These are phyloP conservation scores for Claviceps citrina DNA, from an alignment of 2,329 filamentous ascomycete species.

Conservation along the genomic window DNA sequence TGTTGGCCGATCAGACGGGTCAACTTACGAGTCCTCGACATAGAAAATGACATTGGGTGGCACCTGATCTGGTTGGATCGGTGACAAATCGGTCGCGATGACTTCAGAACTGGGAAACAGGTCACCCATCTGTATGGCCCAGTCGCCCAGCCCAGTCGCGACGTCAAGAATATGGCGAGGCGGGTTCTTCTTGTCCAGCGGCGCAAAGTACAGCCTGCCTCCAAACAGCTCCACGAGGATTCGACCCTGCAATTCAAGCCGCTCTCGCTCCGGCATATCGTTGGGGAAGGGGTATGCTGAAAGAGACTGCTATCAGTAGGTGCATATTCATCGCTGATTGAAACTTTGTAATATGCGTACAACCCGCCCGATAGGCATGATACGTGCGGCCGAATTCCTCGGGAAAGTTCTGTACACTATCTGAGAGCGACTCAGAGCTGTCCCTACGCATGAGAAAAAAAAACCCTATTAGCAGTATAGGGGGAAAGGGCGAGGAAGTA, in stretches of 20 bases:
- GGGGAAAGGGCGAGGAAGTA: too few species aligned
- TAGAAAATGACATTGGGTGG: conserved; percentile 61
- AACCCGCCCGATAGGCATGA: conserved; percentile 31
- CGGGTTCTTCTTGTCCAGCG: conserved; percentile 20
- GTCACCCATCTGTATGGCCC: conserved; percentile 54
- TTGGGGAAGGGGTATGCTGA: conserved; percentile 33
- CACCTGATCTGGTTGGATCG: conserved; percentile 49
- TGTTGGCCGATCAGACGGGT: too few species aligned
- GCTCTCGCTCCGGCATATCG: conserved; percentile 26
- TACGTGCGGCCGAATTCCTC: conserved; percentile 31
- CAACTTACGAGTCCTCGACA: conserved; percentile 45
- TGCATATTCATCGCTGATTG: neutral
- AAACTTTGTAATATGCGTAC: conserved; percentile 18
- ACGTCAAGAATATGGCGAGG: conserved; percentile 27
- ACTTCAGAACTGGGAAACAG: conserved; percentile 42
- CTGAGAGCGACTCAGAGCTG: conserved; percentile 23
- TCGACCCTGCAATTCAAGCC: conserved; percentile 25
- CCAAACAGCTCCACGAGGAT: conserved; percentile 23
- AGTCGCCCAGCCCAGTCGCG: conserved; percentile 35
- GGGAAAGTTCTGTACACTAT: conserved; percentile 27
- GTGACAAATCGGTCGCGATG: conserved; percentile 50
- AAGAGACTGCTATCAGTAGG: conserved; percentile 4
- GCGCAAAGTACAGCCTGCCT: conserved; percentile 27
- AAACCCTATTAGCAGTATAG: too few species aligned
- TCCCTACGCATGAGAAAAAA: conserved; percentile 5